These are phyloP conservation scores for Jatropha podagrica DNA, from an alignment of 441 rosid species.

Conservation along the genomic window DNA sequence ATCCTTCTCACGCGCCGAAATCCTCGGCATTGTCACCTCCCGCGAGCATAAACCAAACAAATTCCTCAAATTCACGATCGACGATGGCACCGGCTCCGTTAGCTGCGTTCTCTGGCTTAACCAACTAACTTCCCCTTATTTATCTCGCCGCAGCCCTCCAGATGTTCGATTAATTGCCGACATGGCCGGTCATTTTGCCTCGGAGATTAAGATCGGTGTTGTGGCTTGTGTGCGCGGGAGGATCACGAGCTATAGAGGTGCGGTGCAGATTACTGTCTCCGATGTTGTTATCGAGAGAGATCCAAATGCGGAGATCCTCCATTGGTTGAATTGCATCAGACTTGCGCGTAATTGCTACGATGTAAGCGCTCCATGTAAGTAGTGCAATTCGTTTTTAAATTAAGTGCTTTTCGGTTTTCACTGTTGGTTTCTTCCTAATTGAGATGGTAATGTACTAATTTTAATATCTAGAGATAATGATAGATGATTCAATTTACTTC, in stretches of 20 bases:
- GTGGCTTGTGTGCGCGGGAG: conserved; percentile 76
- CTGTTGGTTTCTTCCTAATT: not conserved
- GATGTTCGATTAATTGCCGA: conserved; percentile 51
- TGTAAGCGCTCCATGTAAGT: conserved; percentile 12
- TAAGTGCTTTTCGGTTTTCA: not conserved
- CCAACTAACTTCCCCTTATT: conserved; percentile 57
- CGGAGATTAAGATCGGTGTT: conserved; percentile 44
- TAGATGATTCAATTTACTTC: not conserved
- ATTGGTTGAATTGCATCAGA: conserved; percentile 67
- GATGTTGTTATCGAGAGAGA: conserved; percentile 67
- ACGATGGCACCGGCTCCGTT: conserved; percentile 68
- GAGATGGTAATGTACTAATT: not conserved
- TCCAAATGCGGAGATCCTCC: conserved; percentile 74
- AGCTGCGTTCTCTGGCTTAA: conserved; percentile 86
- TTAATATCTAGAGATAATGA: not conserved
- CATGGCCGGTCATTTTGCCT: conserved; percentile 43
- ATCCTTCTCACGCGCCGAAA: conserved; percentile 58
- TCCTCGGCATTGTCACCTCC: conserved; percentile 57
- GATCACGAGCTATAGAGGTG: conserved; percentile 53
- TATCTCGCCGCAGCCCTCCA: conserved; percentile 43
- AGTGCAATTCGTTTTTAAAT: not conserved
- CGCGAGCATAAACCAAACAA: conserved; percentile 55
- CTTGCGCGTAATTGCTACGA: conserved; percentile 46
- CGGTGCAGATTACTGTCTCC: conserved; percentile 62
- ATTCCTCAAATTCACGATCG: conserved; percentile 71